Conservation (phyloP, 129 eudicot genomes). For the Flaveria brownii region DNA sequence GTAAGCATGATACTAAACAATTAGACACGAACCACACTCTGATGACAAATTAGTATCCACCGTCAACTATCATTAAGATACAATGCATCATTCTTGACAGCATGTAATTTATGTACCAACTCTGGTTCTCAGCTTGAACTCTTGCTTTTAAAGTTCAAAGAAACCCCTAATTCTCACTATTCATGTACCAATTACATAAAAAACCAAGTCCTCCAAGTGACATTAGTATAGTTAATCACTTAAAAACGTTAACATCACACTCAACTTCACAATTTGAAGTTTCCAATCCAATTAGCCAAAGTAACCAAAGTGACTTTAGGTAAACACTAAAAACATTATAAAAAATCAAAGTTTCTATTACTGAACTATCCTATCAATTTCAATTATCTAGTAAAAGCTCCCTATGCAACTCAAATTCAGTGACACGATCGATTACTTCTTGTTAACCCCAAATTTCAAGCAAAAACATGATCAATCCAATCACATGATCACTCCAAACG, state of each 20-base stretch:
- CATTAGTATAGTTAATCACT: conserved; percentile 2
- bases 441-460: not conserved
- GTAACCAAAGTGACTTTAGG: not conserved
- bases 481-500: not conserved
- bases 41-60: too few species aligned
- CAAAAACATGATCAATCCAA: not conserved
- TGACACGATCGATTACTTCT: not conserved
- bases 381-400: conserved; percentile 7
- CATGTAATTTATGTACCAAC: too few species aligned
- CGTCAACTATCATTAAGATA: too few species aligned
- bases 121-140: too few species aligned
- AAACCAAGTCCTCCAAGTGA: conserved; percentile 12
- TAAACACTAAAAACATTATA: not conserved
- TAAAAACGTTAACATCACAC: not conserved
- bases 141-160: too few species aligned
- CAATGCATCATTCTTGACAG: too few species aligned
- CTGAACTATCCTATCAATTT: not conserved
- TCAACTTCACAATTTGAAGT: conserved; percentile 3
- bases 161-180: not conserved
- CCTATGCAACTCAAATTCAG: not conserved
- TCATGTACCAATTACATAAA: not conserved
- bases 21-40: too few species aligned
- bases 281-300: conserved; percentile 14
- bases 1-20: too few species aligned
- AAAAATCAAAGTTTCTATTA: conserved; percentile 5